A percentile compares a stretch with the other conserved stretches of the same genome.
Conservation (phyloP, 345 rosid species). For the Eucalyptus curtisii region DNA sequence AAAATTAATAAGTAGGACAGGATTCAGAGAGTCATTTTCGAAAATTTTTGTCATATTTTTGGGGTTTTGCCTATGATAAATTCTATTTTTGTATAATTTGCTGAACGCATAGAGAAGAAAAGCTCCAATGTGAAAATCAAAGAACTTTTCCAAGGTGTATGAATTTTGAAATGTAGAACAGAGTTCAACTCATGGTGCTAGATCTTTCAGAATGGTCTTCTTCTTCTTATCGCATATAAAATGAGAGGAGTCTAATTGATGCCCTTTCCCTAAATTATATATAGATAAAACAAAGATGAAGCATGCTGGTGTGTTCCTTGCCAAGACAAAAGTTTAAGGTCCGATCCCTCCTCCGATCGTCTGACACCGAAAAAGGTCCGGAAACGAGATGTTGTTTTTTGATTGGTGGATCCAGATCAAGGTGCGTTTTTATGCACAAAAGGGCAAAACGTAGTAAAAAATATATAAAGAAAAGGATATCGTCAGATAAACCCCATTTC, state of each 20-base stretch:
- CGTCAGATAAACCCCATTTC: background rate
- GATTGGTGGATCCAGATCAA: slow-evolving; percentile 37
- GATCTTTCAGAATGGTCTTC: background rate
- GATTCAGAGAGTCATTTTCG: fast-evolving
- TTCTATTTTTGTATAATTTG: background rate
- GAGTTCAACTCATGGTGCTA: background rate
- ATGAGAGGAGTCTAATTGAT: background rate
- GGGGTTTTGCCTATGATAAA: background rate
- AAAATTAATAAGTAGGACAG: background rate
- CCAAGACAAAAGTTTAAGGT: background rate
- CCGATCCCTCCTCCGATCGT: background rate
- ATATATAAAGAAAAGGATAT: background rate
- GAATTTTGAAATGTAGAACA: background rate
- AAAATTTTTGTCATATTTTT: background rate
- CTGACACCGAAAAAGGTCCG: background rate
- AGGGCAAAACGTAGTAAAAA: background rate
- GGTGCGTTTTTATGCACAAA: background rate
- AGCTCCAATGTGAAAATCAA: background rate
- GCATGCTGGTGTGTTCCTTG: background rate
- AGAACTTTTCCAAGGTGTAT: background rate
- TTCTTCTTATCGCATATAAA: background rate
- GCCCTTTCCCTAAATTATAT: background rate
- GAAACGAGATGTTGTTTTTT: background rate
- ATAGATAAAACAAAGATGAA: background rate
- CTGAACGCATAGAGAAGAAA: background rate